phyloP scores from a whole-genome alignment of 2,329 filamentous ascomycete genomes.

The Trichophaea hybrida region DNA sequence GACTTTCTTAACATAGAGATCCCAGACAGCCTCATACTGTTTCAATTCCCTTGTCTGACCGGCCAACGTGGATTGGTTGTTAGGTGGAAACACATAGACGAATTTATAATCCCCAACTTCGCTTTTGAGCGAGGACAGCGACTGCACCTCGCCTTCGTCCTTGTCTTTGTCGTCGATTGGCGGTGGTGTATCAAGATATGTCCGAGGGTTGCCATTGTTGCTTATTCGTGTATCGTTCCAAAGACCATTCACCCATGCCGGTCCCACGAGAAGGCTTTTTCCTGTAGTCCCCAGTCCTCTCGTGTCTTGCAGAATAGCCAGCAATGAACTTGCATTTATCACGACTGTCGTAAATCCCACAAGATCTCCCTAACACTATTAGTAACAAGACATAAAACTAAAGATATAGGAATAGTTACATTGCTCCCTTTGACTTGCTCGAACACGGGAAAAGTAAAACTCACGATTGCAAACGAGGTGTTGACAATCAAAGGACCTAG shows the following conservation, averaged over 20 bases:
- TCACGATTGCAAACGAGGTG: slow-evolving; percentile 58
- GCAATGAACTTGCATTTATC: slow-evolving; percentile 42
- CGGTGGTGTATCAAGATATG: slow-evolving; percentile 2
- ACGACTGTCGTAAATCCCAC: slow-evolving; percentile 75
- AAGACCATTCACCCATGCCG: slow-evolving; percentile 20
- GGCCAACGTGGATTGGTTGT: slow-evolving; percentile 8
- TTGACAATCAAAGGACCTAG: slow-evolving; percentile 65
- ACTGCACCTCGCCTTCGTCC: background rate
- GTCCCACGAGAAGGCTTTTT: slow-evolving; percentile 26
- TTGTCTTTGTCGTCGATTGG: background rate
- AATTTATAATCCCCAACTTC: slow-evolving; percentile 16
- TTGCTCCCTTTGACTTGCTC: slow-evolving; percentile 46
- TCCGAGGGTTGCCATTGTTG: background rate
- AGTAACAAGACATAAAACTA: background rate
- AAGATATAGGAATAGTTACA: slow-evolving; percentile 22
- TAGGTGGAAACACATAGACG: slow-evolving; percentile 19
- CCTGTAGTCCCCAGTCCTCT: slow-evolving; percentile 26
- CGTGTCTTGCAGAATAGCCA: slow-evolving; percentile 25
- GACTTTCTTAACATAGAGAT: slow-evolving; percentile 9
- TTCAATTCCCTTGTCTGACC: slow-evolving; percentile 12
- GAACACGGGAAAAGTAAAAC: slow-evolving; percentile 65
- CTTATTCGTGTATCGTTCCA: slow-evolving; percentile 16
- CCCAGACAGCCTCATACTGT: slow-evolving; percentile 17
- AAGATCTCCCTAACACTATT: slow-evolving; percentile 29
- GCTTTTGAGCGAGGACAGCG: background rate